Percentiles rank a stretch among this genome's conserved stretches.
Evolutionary conservation across 768 basidiomycete genomes (phyloP).

Genomic region (Gelatoporia subvermispora): DNA sequence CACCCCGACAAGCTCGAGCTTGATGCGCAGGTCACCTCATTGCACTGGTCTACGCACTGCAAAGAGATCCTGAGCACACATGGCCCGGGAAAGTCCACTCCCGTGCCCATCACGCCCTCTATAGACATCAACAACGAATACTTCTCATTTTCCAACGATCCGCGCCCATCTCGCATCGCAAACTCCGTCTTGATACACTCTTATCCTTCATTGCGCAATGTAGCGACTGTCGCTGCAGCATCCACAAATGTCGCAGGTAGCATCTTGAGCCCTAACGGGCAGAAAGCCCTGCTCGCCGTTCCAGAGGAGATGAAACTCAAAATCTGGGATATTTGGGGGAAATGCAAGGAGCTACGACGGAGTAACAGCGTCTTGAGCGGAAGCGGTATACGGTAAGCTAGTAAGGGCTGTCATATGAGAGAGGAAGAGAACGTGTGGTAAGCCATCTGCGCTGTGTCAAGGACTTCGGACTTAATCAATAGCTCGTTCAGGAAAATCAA

Average conservation of each 20-base stretch:
- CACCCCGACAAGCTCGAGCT: conserved; percentile 41
- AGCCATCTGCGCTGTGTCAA: too few species aligned
- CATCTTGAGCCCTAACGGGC: conserved; percentile 49
- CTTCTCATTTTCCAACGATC: conserved; percentile 4
- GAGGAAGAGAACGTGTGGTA: too few species aligned
- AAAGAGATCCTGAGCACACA: conserved; percentile 87
- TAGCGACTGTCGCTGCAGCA: conserved; percentile 44
- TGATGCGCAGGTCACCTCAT: conserved; percentile 58
- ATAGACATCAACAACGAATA: too few species aligned
- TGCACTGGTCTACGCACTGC: conserved; percentile 74
- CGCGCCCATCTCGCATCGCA: conserved; percentile 10
- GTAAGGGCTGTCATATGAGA: too few species aligned
- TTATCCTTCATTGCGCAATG: conserved; percentile 57
- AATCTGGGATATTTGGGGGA: conserved; percentile 56
- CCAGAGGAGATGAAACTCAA: conserved; percentile 64
- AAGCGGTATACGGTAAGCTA: background rate
- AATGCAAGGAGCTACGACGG: conserved; percentile 23
- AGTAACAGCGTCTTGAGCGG: background rate
- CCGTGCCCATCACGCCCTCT: conserved; percentile 7
- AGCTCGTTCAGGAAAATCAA: too few species aligned
- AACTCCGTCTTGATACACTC: conserved; percentile 46
- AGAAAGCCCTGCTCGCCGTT: conserved; percentile 50
- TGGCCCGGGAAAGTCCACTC: conserved; percentile 41
- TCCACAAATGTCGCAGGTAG: conserved; percentile 51
- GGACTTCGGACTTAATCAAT: too few species aligned